These are phyloP conservation scores for Ceratobasidium sp. DNA, from an alignment of 1,284 basidiomycete genomes.

Conservation along the genomic window DNA sequence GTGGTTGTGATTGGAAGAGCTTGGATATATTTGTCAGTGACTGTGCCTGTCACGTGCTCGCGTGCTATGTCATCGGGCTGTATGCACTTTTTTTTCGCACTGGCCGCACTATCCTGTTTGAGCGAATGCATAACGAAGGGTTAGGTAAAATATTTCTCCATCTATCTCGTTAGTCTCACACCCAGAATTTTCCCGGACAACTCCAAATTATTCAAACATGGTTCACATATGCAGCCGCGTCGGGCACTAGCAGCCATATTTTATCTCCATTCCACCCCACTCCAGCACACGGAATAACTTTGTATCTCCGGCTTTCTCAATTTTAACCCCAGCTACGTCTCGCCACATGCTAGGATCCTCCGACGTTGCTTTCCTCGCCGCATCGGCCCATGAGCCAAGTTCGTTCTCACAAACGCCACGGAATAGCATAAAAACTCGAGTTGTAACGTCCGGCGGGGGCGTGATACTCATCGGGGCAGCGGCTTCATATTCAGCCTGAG, in stretches of 20 bases:
- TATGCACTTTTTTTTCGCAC: too few relatives aligned
- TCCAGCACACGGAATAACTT: conserved; percentile 58
- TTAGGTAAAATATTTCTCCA: too few relatives aligned
- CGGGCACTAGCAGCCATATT: background rate
- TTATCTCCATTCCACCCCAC: conserved; percentile 61
- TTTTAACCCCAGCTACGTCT: conserved; percentile 54
- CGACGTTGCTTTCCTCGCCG: conserved; percentile 48
- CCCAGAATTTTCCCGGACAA: too few relatives aligned
- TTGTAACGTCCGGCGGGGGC: conserved; percentile 63
- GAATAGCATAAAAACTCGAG: conserved; percentile 66
- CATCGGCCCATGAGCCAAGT: conserved; percentile 51
- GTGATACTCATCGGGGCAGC: conserved; percentile 60
- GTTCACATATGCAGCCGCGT: too few relatives aligned
- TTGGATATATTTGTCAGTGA: too few relatives aligned
- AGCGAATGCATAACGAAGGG: too few relatives aligned
- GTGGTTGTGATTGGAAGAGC: too few relatives aligned
- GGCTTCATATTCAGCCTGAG: conserved; percentile 60
- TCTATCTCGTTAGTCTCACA: too few relatives aligned
- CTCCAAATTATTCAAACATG: too few relatives aligned
- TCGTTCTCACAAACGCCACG: conserved; percentile 57
- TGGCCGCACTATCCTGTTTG: too few relatives aligned
- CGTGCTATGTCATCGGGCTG: too few relatives aligned
- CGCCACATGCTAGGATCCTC: conserved; percentile 51
- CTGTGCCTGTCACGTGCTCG: too few relatives aligned
- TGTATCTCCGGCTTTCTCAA: conserved; percentile 49